A percentile compares a stretch with the other conserved stretches of the same genome.
These are phyloP conservation scores for Hordeum pubiflorum DNA, from an alignment of 202 grass and related monocot species.

Conservation along the genomic window DNA sequence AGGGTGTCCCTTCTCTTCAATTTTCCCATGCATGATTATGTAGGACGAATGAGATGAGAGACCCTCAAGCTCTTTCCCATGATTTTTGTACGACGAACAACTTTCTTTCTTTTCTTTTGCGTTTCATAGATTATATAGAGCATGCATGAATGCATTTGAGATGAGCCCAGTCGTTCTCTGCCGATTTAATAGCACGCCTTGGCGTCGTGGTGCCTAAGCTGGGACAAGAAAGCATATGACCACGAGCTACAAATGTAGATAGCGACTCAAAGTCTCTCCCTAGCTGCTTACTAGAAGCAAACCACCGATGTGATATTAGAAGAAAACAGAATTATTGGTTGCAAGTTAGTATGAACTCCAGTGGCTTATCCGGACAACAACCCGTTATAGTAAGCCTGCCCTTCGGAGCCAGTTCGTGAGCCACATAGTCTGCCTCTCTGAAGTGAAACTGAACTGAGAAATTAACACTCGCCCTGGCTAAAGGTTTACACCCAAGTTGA, in stretches of 20 bases:
- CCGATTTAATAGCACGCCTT: background rate
- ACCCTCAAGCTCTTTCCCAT: too few species aligned
- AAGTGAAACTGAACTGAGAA: too few species aligned
- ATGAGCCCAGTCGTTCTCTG: background rate
- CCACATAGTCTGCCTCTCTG: too few species aligned
- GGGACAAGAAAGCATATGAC: background rate
- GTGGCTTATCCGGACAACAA: too few species aligned
- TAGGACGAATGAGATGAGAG: too few species aligned
- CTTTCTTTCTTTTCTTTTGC: background rate
- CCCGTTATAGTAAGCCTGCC: too few species aligned
- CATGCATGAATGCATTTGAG: background rate
- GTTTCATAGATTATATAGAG: background rate
- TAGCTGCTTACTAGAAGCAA: background rate
- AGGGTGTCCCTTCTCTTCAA: too few species aligned
- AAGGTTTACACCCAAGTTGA: too few species aligned
- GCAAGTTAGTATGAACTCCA: too few species aligned
- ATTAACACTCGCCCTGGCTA: too few species aligned
- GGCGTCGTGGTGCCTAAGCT: background rate
- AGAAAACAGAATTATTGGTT: background rate
- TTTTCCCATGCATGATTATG: too few species aligned
- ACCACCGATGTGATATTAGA: background rate
- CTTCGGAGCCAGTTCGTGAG: too few species aligned
- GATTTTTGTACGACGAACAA: background rate
- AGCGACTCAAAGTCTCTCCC: background rate
- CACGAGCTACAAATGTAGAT: background rate